phyloP scores from a whole-genome alignment of 2,329 filamentous ascomycete species.

The Aspergillus sp. region DNA sequence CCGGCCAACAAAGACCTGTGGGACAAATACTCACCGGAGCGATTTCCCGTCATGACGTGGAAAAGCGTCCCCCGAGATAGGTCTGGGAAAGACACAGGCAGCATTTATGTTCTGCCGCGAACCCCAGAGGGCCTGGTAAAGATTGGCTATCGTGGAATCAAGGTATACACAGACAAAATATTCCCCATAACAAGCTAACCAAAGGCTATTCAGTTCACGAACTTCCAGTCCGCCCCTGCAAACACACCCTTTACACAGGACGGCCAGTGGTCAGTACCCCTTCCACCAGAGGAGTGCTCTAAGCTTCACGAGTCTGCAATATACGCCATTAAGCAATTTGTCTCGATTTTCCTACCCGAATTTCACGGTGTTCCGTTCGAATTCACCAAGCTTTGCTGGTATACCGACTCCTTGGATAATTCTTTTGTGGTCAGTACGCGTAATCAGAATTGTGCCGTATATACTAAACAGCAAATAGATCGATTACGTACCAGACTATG shows the following conservation, averaged over 20 bases:
- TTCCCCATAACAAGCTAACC: no score
- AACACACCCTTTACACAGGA: not conserved
- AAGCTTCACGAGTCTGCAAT: not conserved
- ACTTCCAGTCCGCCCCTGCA: not conserved
- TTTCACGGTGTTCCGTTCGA: not conserved
- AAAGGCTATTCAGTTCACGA: not conserved
- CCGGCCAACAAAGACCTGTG: not conserved
- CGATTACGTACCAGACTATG: not conserved
- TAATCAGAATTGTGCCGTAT: not conserved
- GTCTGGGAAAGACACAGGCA: not conserved
- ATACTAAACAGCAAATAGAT: not conserved
- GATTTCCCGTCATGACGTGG: not conserved
- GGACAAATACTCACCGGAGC: not conserved
- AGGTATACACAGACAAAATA: not conserved
- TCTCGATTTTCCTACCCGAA: not conserved
- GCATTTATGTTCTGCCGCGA: not conserved
- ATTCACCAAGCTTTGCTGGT: not conserved
- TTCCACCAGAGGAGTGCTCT: not conserved
- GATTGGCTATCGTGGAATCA: not conserved
- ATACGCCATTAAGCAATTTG: not conserved
- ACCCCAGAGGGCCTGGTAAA: not conserved
- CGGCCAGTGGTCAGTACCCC: not conserved
- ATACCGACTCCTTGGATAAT: not conserved
- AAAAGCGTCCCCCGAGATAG: not conserved
- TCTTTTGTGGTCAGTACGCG: not conserved